Conservation (phyloP, 148 eudicot genomes). For the Linanthus parryae region DNA sequence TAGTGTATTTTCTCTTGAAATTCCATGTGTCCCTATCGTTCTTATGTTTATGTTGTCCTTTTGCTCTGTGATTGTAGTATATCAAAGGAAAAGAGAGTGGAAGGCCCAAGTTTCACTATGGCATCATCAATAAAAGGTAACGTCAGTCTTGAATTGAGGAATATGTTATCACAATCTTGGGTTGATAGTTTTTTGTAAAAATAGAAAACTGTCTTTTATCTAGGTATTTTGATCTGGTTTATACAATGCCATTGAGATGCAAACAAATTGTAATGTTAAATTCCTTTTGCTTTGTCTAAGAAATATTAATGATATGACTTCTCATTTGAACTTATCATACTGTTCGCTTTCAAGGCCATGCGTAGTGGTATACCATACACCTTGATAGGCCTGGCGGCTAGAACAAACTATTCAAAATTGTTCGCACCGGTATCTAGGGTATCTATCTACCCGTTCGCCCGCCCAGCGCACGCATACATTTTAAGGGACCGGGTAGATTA, state of each 20-base stretch:
- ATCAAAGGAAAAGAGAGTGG: constrained; percentile 73
- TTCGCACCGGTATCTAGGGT: too few relatives aligned
- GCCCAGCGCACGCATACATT: too few relatives aligned
- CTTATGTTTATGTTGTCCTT: constrained; percentile 3
- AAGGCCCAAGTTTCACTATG: constrained; percentile 79
- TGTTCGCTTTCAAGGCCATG: too few relatives aligned
- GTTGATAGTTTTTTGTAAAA: neutral
- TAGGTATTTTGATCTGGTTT: neutral
- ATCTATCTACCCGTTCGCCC: too few relatives aligned
- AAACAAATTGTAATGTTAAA: neutral
- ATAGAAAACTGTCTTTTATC: neutral
- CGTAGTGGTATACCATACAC: too few relatives aligned
- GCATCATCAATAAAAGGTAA: constrained; percentile 87
- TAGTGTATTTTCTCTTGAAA: neutral
- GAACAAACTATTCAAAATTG: too few relatives aligned
- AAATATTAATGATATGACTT: too few relatives aligned
- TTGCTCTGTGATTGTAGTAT: constrained; percentile 47
- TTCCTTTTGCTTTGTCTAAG: neutral
- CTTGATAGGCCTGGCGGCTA: too few relatives aligned
- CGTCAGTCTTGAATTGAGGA: neutral
- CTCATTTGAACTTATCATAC: too few relatives aligned
- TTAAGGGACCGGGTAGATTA: too few relatives aligned
- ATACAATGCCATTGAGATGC: neutral
- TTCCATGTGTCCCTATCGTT: neutral
- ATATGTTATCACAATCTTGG: neutral